phyloP scores from a whole-genome alignment of 176 grass and related monocot genomes.

The Bromus sterilis region DNA sequence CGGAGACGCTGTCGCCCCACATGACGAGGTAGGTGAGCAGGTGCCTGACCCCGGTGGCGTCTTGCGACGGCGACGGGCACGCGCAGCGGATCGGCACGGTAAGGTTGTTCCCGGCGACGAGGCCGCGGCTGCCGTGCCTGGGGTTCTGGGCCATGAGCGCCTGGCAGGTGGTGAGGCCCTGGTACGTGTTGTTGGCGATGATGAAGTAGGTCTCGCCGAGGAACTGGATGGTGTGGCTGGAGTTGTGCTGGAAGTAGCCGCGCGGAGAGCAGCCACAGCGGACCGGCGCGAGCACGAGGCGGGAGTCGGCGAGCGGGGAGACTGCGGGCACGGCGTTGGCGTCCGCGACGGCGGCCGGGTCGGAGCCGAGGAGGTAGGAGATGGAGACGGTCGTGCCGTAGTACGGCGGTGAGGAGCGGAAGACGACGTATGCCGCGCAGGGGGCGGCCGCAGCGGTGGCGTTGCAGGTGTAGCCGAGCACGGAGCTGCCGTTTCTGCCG shows the following conservation, averaged over 20 bases:
- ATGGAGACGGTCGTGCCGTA: conserved; percentile 40
- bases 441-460: not conserved
- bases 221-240: conserved; percentile 19
- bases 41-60: conserved; percentile 28
- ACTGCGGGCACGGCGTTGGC: conserved; percentile 11
- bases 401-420: conserved; percentile 24
- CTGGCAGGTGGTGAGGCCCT: conserved; percentile 34
- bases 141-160: conserved; percentile 58
- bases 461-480: conserved; percentile 52
- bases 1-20: not conserved
- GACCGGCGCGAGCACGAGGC: conserved; percentile 42
- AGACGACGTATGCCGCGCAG: conserved; percentile 41
- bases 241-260: conserved; percentile 60
- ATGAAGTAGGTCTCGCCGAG: conserved; percentile 27
- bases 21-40: conserved; percentile 40
- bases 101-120: not conserved
- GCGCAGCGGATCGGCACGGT: conserved; percentile 45
- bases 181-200: conserved; percentile 24
- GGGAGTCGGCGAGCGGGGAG: not conserved
- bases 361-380: not conserved
- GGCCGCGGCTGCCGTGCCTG: not conserved
- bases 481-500: conserved; percentile 41
- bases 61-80: conserved; percentile 40
- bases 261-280: conserved; percentile 35
- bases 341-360: conserved; percentile 4